A percentile compares a stretch with the other conserved stretches of the same genome.
These are phyloP conservation scores for Hypoxylon fuscum DNA, from an alignment of 495 filamentous ascomycete species.

Conservation along the genomic window DNA sequence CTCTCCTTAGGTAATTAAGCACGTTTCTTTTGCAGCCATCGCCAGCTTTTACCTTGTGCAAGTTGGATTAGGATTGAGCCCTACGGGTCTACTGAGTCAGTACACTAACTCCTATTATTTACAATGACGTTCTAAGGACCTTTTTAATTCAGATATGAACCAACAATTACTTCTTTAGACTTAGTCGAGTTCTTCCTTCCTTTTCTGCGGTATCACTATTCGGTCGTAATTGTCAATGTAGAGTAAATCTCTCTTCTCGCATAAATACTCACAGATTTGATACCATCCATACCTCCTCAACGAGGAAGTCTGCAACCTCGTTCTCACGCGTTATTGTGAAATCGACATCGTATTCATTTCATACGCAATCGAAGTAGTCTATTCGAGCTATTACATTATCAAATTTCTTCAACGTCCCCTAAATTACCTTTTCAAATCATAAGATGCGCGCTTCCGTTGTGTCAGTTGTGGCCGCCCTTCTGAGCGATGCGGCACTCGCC, in stretches of 20 bases:
- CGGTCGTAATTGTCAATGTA: too few species aligned
- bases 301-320: too few species aligned
- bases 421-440: background rate
- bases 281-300: too few species aligned
- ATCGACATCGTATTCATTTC: too few species aligned
- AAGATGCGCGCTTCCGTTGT: background rate
- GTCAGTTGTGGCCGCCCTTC: background rate
- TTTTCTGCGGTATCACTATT: too few species aligned
- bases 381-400: background rate
- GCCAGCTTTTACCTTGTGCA: background rate
- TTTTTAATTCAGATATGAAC: background rate
- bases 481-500: background rate
- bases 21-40: background rate
- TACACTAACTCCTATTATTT: background rate
- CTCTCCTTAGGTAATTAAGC: too few species aligned
- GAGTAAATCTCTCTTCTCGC: too few species aligned
- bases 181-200: too few species aligned
- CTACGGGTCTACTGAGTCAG: background rate
- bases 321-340: too few species aligned
- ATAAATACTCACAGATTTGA: too few species aligned
- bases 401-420: background rate
- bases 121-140: background rate
- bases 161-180: too few species aligned
- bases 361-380: background rate
- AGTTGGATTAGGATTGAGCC: background rate